Percentiles rank a stretch among this genome's conserved stretches.
These are phyloP conservation scores for Ceriops zippeliana DNA, from an alignment of 345 rosid species.

Conservation along the genomic window DNA sequence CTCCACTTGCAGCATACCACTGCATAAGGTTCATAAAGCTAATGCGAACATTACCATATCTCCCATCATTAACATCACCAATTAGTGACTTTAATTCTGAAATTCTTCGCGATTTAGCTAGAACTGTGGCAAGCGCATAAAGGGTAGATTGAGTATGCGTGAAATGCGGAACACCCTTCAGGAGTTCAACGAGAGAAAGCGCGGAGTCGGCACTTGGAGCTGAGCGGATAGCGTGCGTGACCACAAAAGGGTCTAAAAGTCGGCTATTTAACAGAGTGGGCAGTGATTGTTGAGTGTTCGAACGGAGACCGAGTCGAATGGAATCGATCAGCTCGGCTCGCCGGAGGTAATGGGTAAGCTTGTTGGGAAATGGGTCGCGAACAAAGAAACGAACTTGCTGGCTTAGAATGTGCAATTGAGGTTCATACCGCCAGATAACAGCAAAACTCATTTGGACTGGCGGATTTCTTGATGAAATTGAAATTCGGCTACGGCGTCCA, in stretches of 20 bases:
- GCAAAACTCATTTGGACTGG: constrained; percentile 36
- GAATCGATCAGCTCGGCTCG: constrained; percentile 70
- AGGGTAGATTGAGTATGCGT: constrained; percentile 47
- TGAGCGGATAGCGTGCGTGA: constrained; percentile 62
- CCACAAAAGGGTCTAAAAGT: constrained; percentile 67
- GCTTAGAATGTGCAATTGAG: constrained; percentile 17
- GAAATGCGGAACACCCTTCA: constrained; percentile 32
- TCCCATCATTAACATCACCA: constrained; percentile 43
- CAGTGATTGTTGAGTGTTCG: constrained; percentile 36
- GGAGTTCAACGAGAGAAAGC: constrained; percentile 46
- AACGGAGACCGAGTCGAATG: constrained; percentile 66
- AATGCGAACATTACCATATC: constrained; percentile 40
- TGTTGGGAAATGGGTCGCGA: constrained; percentile 74
- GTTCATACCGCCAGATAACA: constrained; percentile 20
- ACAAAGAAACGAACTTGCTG: constrained; percentile 49
- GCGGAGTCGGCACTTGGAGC: constrained; percentile 68
- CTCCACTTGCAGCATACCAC: constrained; percentile 57
- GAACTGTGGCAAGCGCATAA: constrained; percentile 62
- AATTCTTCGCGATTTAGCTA: constrained; percentile 52
- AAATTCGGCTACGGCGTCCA: neutral
- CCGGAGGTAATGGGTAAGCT: constrained; percentile 64
- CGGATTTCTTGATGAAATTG: neutral
- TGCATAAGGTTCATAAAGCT: constrained; percentile 70
- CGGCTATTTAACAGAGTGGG: constrained; percentile 44
- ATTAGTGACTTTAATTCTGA: constrained; percentile 51